A percentile compares a stretch with the other conserved stretches of the same genome.
phyloP scores from a whole-genome alignment of 2,329 filamentous ascomycete genomes.

The Fulvia fulva region DNA sequence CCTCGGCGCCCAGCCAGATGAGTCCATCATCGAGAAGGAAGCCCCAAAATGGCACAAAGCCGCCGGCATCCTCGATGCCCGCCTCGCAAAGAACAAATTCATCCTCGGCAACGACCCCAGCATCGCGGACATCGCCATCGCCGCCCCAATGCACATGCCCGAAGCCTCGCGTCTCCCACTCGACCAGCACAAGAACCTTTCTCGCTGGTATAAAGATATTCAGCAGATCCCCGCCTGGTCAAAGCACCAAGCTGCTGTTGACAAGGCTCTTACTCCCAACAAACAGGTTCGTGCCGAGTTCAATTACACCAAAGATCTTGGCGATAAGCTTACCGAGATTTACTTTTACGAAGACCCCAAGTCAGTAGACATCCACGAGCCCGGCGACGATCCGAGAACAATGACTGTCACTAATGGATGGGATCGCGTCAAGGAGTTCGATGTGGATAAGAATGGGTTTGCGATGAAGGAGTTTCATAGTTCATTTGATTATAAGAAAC shows the following conservation, averaged over 20 bases:
- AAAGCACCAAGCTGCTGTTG: constrained; percentile 39
- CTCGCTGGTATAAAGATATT: constrained; percentile 39
- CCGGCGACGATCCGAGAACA: constrained; percentile 38
- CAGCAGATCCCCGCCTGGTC: constrained; percentile 39
- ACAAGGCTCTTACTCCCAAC: constrained; percentile 35
- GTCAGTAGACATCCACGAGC: constrained; percentile 41
- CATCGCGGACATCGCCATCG: constrained; percentile 42
- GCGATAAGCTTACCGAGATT: constrained; percentile 38
- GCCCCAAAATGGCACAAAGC: constrained; percentile 36
- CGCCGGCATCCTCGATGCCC: constrained; percentile 37
- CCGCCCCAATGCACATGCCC: constrained; percentile 39
- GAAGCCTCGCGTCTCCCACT: constrained; percentile 35
- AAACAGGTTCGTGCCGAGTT: constrained; percentile 40
- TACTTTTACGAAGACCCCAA: constrained; percentile 40
- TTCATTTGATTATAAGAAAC: constrained; percentile 18
- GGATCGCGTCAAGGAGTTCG: constrained; percentile 41
- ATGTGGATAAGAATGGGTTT: constrained; percentile 46
- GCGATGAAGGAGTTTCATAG: constrained; percentile 38
- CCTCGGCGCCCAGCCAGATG: constrained; percentile 35
- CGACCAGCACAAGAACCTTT: constrained; percentile 38
- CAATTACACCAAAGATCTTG: constrained; percentile 46
- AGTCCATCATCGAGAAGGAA: constrained; percentile 34
- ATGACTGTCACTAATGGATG: constrained; percentile 43
- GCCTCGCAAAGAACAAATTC: constrained; percentile 38
- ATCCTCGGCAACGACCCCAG: constrained; percentile 36